Evolutionary conservation across 768 basidiomycete species (phyloP).

Genomic region (Heimioporus sp.): DNA sequence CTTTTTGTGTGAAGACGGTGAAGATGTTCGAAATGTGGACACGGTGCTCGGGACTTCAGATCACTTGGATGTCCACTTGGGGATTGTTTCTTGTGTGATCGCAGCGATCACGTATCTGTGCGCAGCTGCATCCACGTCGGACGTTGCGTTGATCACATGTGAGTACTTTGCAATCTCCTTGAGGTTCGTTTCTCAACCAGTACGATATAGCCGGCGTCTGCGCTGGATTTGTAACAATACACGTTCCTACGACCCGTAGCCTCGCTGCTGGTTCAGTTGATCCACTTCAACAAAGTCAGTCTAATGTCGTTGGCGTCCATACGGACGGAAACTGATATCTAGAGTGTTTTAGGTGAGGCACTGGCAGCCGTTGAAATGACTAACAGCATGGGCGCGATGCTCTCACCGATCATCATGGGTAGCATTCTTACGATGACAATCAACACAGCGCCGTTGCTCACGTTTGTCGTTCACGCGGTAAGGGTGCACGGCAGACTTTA

Average conservation of each 20-base stretch:
- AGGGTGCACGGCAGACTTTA: not conserved
- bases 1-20: not conserved
- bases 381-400: constrained; percentile 9
- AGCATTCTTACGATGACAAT: constrained; percentile 26
- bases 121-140: constrained; percentile 12
- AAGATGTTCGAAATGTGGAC: not conserved
- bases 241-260: constrained; percentile 20
- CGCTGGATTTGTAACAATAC: constrained; percentile 12
- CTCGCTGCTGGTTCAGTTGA: constrained; percentile 27
- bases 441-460: constrained; percentile 13
- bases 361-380: constrained; percentile 30
- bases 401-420: constrained; percentile 32
- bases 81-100: constrained; percentile 17
- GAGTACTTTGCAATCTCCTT: not conserved
- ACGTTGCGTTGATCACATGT: constrained; percentile 14
- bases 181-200: not conserved
- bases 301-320: not conserved
- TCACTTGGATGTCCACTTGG: constrained; percentile 27
- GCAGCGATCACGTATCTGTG: constrained; percentile 10
- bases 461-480: constrained; percentile 26
- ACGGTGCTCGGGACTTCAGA: constrained; percentile 16
- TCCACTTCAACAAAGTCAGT: constrained; percentile 31
- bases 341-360: constrained; percentile 21
- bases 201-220: constrained; percentile 11
- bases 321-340: not conserved